Evolutionary conservation across 371 early-diverging fungal species (phyloP), one percentile per base, ranked within the genome.

Genomic region (Furculomyces boomerangus): DNA sequence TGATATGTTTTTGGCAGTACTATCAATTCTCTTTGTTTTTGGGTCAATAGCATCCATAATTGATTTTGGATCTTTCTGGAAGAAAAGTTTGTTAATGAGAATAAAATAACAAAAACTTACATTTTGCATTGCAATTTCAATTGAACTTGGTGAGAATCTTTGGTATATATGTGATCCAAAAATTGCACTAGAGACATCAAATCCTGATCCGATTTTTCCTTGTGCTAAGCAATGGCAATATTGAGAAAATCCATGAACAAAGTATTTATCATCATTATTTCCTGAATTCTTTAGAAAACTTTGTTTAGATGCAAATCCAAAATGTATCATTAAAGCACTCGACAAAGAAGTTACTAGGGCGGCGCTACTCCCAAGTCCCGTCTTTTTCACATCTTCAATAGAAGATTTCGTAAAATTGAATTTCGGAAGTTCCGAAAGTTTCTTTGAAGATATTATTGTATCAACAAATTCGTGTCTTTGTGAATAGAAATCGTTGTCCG

Each of bases 141-240:
- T 60, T 7, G 87, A 66, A 0, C 60, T 59, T 1, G 93, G 91
- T 20, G 74, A 74, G 61, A 94, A 96, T 24, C 94, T 71, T 10
- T 73, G 72, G 60, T 96, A 94, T 2, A 75, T 65, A 58, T 92
- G 93, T 31, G 80, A 79, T 13, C 95, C 97, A 69, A 74, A 90
- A 1, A 88, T 83, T 1, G 95, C 97, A 18, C 89, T 76, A 2
- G 86, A 81, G 18, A 97, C 91, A 65, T 97, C 97, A 60, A 97
- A 97, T 3, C 97, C 97, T 37, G 83, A 83, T 1, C 97, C 97
- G 27, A 97, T 80, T 65, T 97, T 97, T 30, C 97, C 97, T 63
- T 97, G 97, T 20, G 95, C 95, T 32, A 83, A 68, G 54, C 94
- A 92, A 70, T 97, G 97, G n/a, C 81, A 76, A 48, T 80, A 78